Base-by-base conservation (phyloP, 2,329 filamentous ascomycete genomes). In the Arachnomyces sp. region DNA sequence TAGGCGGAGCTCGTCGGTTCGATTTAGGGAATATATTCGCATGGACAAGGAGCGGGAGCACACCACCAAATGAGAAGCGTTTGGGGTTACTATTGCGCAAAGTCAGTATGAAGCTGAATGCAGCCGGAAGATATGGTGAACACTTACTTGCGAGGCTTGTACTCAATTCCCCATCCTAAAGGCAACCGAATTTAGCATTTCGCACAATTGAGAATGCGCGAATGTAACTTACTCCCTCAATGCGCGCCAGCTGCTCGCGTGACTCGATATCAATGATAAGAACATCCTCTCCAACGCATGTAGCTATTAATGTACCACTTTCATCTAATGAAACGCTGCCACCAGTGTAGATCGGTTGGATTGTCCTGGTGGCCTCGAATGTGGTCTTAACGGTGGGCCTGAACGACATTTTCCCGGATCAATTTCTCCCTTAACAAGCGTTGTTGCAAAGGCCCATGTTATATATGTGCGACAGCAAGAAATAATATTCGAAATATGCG, bases 11-110 rank as follows among this genome's bases (percentile, higher is more conserved):
- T 70, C 61, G 39, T 68, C 68, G 14, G 77, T 76, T 17, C 72
- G 68, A 38, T 74, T 73, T 17, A 98, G 71, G 13, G 82, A 67
- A 65, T 86, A 96, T 49, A 96, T 88, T 57, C 85, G 83, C 88
- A 96, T 93, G 5, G 88, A 89, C 40, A 95, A 73, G n/a, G 90
- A 96, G 50, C 90, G 81, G 13, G 92, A 98, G 68, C 89, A 96
- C 51, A 93, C 70, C 49, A 94, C 80, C 40, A 96, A 75, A 62
- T 95, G 87, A 17, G 86, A 88, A 7, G 81, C 87, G 45, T 84
- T 86, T 1, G 89, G 88, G 0, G 90, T 93, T 51, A 98, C 83
- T 87, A 47, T 11, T n/a, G 47, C 39, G 18, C 38, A 32, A 35
- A 40, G 31, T 48, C 7, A 49, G 48, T 36, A 32, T 36, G 29